A percentile compares a stretch with the other conserved stretches of the same genome.
phyloP scores from a whole-genome alignment of 176 grass and related monocot species.

The Musa schizocarpa region DNA sequence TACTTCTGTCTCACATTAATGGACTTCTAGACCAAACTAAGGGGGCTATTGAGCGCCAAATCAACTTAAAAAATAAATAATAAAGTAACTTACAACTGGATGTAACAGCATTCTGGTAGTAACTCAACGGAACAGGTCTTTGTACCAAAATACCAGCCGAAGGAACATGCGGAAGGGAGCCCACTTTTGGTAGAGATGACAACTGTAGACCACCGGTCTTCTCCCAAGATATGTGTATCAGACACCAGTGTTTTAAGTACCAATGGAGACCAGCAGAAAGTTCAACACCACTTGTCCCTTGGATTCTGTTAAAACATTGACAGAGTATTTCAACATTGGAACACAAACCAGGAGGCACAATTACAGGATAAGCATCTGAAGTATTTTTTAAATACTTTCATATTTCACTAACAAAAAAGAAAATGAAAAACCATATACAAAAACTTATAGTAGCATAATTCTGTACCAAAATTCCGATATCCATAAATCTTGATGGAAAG shows the following conservation, averaged over 20 bases:
- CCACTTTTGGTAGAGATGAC: conserved; percentile 37
- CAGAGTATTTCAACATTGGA: conserved; percentile 4
- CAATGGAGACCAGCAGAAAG: conserved; percentile 66
- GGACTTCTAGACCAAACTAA: background rate
- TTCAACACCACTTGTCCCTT: conserved; percentile 49
- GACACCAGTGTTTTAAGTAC: conserved; percentile 57
- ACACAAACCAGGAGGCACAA: background rate
- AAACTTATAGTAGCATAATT: background rate
- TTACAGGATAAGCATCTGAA: too few relatives aligned
- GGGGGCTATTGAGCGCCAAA: background rate
- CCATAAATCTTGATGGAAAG: too few relatives aligned
- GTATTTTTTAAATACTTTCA: too few relatives aligned
- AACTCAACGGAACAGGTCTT: conserved; percentile 64
- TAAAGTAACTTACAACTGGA: conserved; percentile 54
- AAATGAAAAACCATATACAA: background rate
- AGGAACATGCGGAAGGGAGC: conserved; percentile 48
- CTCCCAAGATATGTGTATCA: conserved; percentile 53
- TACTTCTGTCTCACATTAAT: too few relatives aligned
- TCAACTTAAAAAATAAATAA: background rate
- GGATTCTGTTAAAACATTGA: conserved; percentile 39
- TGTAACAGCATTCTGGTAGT: conserved; percentile 78
- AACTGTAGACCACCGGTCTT: conserved; percentile 58
- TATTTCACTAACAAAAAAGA: background rate
- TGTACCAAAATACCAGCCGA: conserved; percentile 36
- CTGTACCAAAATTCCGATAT: too few relatives aligned